Percentiles rank a stretch among this genome's conserved stretches.
phyloP scores from a whole-genome alignment of 805 yeast species.

The Wickerhamiella parazyma region DNA sequence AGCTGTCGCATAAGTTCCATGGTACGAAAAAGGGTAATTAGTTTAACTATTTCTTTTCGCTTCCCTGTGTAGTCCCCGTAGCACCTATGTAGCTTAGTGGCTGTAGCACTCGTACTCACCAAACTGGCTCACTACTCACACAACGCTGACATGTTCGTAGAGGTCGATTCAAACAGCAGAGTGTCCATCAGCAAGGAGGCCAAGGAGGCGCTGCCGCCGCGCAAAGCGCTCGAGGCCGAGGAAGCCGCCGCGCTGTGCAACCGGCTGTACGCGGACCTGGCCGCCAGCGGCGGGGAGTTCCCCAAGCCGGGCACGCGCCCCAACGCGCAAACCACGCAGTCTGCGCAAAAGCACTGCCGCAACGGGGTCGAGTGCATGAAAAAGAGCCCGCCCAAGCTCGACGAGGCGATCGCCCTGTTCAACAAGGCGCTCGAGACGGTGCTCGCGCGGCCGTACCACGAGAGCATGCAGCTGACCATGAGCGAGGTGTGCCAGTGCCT shows the following conservation, averaged over 20 bases:
- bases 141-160: neutral
- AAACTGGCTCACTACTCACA: too few species aligned
- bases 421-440: constrained; percentile 30
- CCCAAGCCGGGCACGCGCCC: constrained; percentile 26
- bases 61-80: too few species aligned
- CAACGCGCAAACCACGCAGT: constrained; percentile 19
- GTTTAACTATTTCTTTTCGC: neutral
- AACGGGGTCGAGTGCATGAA: constrained; percentile 23
- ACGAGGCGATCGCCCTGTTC: constrained; percentile 27
- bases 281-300: constrained; percentile 22
- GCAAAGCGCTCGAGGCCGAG: constrained; percentile 15
- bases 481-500: constrained; percentile 26
- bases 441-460: constrained; percentile 30
- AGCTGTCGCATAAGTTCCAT: constrained; percentile 65
- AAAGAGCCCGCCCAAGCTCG: constrained; percentile 14
- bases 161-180: constrained; percentile 4
- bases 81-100: too few species aligned
- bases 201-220: constrained; percentile 6
- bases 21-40: constrained; percentile 28
- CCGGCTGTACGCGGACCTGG: constrained; percentile 22
- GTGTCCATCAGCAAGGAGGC: neutral
- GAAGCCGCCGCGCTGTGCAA: constrained; percentile 22
- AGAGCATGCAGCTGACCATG: constrained; percentile 23
- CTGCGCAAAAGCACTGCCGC: constrained; percentile 26
- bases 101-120: too few species aligned